Conservation (phyloP, 2,329 filamentous ascomycete species). For the Helotiales sp. region DNA sequence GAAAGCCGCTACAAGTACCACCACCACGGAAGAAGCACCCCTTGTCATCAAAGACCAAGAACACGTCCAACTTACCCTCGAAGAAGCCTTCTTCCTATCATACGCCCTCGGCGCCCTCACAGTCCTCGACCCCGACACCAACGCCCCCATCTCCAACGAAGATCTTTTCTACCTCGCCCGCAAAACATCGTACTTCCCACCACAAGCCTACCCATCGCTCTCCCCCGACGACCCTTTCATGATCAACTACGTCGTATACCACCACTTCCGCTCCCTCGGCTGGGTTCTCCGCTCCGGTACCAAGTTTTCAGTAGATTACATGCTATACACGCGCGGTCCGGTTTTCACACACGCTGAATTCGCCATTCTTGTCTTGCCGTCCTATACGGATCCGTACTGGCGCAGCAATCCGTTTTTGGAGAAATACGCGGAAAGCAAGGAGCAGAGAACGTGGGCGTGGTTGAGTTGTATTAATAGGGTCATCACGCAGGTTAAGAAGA, state of each 20-base stretch:
- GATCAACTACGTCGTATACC: conserved; percentile 86
- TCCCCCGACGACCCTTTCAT: conserved; percentile 83
- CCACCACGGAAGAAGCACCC: conserved; percentile 31
- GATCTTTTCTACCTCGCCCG: conserved; percentile 72
- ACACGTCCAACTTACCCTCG: conserved; percentile 87
- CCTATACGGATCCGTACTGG: conserved; percentile 80
- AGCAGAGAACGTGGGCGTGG: conserved; percentile 73
- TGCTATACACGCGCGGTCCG: conserved; percentile 92
- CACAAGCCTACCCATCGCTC: conserved; percentile 52
- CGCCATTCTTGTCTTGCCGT: conserved; percentile 81
- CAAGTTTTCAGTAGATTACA: conserved; percentile 93
- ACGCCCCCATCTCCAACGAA: conserved; percentile 53
- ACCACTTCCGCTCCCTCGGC: conserved; percentile 93
- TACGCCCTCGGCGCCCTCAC: conserved; percentile 79
- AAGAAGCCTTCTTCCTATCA: conserved; percentile 89
- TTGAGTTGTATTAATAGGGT: conserved; percentile 90
- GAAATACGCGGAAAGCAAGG: conserved; percentile 55
- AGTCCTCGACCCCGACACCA: conserved; percentile 58
- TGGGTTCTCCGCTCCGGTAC: conserved; percentile 93
- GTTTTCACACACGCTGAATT: conserved; percentile 97
- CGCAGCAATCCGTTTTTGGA: conserved; percentile 52
- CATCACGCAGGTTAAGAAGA: conserved; percentile 88
- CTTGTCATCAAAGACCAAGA: conserved; percentile 63
- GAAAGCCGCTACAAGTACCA: conserved; percentile 16
- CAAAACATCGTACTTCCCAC: conserved; percentile 71